Base-by-base conservation (phyloP, 441 rosid genomes). In the Mallotus japonicus region DNA sequence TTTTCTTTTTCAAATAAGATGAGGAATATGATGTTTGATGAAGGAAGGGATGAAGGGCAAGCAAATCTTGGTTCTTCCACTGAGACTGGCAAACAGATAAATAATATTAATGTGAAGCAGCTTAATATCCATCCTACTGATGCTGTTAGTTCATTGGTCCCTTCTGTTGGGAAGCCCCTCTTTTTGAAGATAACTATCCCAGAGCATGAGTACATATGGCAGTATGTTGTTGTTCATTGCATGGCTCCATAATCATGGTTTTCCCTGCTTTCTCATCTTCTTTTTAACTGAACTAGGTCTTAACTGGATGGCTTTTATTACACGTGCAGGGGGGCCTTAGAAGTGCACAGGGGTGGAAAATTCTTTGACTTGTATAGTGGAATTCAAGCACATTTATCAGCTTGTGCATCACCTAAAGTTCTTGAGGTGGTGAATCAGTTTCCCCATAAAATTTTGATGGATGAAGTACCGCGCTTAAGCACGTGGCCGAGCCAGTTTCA, bases 351-450 rank as follows among this genome's bases (percentile, higher is more conserved):
- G 77, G 79, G 83, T 67, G 89, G 85, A 75, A 88, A 83, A 62
- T 58, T 69, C 73, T 76, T 83, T n/a, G 88, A 85, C 57, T 56
- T 86, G 60, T 85, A 77, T 74, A 78, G 86, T 67, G 98, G 99
- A 78, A 77, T 96, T 73, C 99, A 96, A 88, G 99, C 97, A 37
- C 95, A 96, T 85, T 77, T 91, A 53, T 91, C 99, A 70, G 81
- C 88, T 42, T 88, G 82, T 83, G 98, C 93, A 22, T 92, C 99
- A 37, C 88, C 93, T 57, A 92, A 83, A 85, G 98, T 92, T 83
- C 85, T 83, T 84, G 95, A 92, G 81, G 84, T 88, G 77, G 95
- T 80, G 76, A 91, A 79, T 67, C 87, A 83, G 69, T 89, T 93
- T 79, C 87, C 98, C 32, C 84, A 65, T 56, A 88, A 80, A 70